A percentile compares a stretch with the other conserved stretches of the same genome.
Conservation (phyloP, 2,329 filamentous ascomycete genomes). For the Hypoxylon sp. region DNA sequence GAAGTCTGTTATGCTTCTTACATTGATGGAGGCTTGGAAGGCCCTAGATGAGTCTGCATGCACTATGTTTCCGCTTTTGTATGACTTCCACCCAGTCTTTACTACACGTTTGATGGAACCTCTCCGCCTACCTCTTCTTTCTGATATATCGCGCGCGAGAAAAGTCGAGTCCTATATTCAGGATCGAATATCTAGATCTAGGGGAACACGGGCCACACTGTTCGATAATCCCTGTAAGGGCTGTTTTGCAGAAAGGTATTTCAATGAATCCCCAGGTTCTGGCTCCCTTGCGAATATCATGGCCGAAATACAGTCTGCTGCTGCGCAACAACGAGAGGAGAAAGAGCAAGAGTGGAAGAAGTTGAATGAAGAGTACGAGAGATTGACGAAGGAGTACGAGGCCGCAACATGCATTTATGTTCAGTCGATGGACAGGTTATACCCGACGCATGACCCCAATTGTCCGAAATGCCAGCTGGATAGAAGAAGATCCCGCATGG, state of each 20-base stretch:
- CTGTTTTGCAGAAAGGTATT: slow-evolving; percentile 66
- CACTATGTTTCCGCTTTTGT: slow-evolving; percentile 62
- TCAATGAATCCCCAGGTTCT: slow-evolving; percentile 55
- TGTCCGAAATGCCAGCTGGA: slow-evolving; percentile 58
- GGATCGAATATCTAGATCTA: slow-evolving; percentile 52
- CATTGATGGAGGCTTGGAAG: slow-evolving; percentile 70
- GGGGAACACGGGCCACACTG: slow-evolving; percentile 57
- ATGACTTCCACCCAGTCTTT: slow-evolving; percentile 67
- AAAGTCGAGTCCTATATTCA: slow-evolving; percentile 65
- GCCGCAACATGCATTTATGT: slow-evolving; percentile 54
- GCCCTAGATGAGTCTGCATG: slow-evolving; percentile 65
- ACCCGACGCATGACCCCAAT: slow-evolving; percentile 46
- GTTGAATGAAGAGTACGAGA: slow-evolving; percentile 53
- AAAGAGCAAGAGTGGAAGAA: slow-evolving; percentile 56
- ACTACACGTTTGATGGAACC: slow-evolving; percentile 64
- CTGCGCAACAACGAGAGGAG: slow-evolving; percentile 30
- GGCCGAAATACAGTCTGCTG: slow-evolving; percentile 47
- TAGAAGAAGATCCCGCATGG: slow-evolving; percentile 51
- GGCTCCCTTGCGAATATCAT: slow-evolving; percentile 38
- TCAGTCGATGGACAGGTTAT: slow-evolving; percentile 36
- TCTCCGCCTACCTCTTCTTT: slow-evolving; percentile 63
- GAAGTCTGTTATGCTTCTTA: slow-evolving; percentile 67
- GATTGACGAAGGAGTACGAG: slow-evolving; percentile 53
- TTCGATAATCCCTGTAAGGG: slow-evolving; percentile 61
- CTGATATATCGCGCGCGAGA: slow-evolving; percentile 67